Evolutionary conservation across 1,284 basidiomycete genomes (phyloP).

Genomic region (Cryptococcus maquisensis): DNA sequence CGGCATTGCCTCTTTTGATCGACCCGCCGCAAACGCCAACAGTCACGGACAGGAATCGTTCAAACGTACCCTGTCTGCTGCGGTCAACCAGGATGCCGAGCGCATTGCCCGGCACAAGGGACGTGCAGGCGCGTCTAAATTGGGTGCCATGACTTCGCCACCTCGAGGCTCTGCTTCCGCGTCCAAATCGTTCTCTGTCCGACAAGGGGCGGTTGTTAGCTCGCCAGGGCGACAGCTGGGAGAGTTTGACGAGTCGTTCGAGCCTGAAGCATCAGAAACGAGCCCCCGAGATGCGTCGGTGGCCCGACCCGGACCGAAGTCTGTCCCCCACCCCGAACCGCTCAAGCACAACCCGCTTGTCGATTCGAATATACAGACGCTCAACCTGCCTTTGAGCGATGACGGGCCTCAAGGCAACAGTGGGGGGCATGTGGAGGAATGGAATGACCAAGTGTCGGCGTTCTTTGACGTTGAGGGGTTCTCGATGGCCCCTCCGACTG

Average conservation of each 20-base stretch:
- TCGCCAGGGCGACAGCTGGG: constrained; percentile 30
- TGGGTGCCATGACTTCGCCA: constrained; percentile 31
- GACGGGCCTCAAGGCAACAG: constrained; percentile 15
- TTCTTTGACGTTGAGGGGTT: constrained; percentile 43
- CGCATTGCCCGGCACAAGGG: constrained; percentile 28
- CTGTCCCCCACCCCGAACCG: not conserved
- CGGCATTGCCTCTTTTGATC: constrained; percentile 8
- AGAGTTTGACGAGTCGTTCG: constrained; percentile 2
- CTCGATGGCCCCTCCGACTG: constrained; percentile 14
- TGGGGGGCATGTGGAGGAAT: constrained; percentile 11
- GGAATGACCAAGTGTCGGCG: constrained; percentile 35
- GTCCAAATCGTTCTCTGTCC: constrained; percentile 18
- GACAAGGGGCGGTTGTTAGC: constrained; percentile 17
- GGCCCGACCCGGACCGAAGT: not conserved
- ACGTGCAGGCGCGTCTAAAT: constrained; percentile 9
- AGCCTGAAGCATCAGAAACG: not conserved
- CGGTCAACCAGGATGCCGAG: constrained; percentile 38
- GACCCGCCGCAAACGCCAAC: not conserved
- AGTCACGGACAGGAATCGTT: constrained; percentile 16
- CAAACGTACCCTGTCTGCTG: constrained; percentile 39
- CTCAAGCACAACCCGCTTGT: not conserved
- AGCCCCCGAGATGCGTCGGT: not conserved
- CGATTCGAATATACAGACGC: constrained; percentile 16
- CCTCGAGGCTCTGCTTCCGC: constrained; percentile 20
- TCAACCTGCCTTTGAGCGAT: constrained; percentile 43